Base-by-base conservation (phyloP, 768 basidiomycete species). In the Cyclocybe cylindracea region DNA sequence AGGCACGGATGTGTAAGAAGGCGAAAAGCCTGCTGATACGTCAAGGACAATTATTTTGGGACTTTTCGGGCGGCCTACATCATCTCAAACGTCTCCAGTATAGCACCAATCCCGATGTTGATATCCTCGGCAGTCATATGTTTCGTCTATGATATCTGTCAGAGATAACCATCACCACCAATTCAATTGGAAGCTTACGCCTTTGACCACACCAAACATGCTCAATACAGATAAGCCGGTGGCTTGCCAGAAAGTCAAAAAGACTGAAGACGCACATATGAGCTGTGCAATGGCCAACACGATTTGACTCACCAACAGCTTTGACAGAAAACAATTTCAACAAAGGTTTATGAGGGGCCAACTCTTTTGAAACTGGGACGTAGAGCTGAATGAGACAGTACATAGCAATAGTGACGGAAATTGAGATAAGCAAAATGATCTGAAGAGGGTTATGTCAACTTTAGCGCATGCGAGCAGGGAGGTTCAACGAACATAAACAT, bases 181-280 rank as follows among this genome's bases (percentile, higher is more conserved):
- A 29, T 35, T 35, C 33, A 16, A 29, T 35, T 35, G 31, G 14
- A 7, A 45, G 65, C 77, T 40, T 60, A 86, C 86, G 65, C 80
- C 78, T 66, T 86, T 87, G 50, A 90, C 77, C 4, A 87, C 70
- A 1, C 79, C 81, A 48, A 86, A 69, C 63, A 79, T 73, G 36
- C 72, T 76, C 10, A 90, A 75, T 11, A 82, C 51, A 3, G 81
- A 78, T 10, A 91, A 73, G 33, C 82, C 70, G 0, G 78, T 82
- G 11, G 83, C 78, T 66, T 90, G 88, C 88, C 88, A 91, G 63
- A 90, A 90, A 6, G 85, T 87, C 13, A 89, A 69, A 61, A 89
- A 88, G 0, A 89, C 85, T 81, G 55, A 5, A 7, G 36, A 42
- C 33, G 24, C 14, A 48, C 39, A 2, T 1, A 49, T 6, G 31